Percentiles rank a stretch among this genome's conserved stretches.
These are phyloP conservation scores for Phytomonas francai DNA, from an alignment of 208 protist genomes.

Conservation along the genomic window DNA sequence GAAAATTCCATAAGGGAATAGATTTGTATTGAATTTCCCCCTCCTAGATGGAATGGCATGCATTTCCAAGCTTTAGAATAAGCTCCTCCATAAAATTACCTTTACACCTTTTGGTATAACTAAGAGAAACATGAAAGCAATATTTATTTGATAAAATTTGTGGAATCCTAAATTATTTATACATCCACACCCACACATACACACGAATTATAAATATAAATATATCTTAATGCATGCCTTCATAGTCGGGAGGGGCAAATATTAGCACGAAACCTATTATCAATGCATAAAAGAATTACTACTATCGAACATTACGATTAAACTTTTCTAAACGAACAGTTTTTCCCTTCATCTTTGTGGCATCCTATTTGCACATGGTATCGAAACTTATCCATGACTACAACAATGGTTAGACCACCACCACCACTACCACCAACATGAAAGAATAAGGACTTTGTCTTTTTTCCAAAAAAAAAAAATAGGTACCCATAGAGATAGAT, in stretches of 20 bases:
- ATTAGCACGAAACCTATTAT: background rate
- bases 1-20: background rate
- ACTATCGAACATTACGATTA: background rate
- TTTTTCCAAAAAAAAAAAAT: no score
- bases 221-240: background rate
- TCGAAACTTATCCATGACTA: background rate
- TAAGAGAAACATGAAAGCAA: background rate
- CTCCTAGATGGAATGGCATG: no score
- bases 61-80: background rate
- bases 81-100: background rate
- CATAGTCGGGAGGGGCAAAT: background rate
- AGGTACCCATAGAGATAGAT: no score
- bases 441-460: no score
- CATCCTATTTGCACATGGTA: background rate
- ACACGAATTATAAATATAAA: background rate
- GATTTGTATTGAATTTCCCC: background rate
- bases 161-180: background rate
- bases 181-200: background rate
- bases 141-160: background rate
- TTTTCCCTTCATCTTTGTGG: background rate
- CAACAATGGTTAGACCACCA: background rate
- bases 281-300: background rate
- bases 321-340: background rate
- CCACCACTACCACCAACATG: background rate
- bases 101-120: background rate